Evolutionary conservation across 2,329 filamentous ascomycete species (phyloP).

Genomic region (Claviceps lovelessii): DNA sequence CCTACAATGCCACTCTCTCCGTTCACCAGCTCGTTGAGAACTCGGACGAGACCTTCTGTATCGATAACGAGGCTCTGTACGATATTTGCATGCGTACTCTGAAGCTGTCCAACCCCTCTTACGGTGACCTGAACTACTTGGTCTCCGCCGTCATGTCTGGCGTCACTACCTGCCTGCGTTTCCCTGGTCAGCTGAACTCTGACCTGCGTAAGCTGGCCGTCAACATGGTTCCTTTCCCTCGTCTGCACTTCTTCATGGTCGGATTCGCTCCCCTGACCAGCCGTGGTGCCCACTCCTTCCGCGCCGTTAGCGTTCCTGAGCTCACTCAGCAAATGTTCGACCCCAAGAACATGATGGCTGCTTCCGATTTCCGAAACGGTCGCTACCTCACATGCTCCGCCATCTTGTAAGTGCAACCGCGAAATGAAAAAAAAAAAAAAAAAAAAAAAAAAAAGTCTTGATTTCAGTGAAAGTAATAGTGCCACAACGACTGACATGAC

Average conservation of each 20-base stretch:
- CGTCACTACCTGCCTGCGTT: slow-evolving; percentile 94
- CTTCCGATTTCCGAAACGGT: slow-evolving; percentile 97
- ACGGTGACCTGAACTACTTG: slow-evolving; percentile 97
- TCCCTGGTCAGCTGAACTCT: slow-evolving; percentile 99
- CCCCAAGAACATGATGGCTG: slow-evolving; percentile 99
- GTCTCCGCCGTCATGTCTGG: slow-evolving; percentile 99
- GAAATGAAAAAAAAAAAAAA: slow-evolving; percentile 29
- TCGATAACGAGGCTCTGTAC: slow-evolving; percentile 99
- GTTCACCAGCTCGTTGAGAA: slow-evolving; percentile 99
- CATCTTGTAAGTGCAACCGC: slow-evolving; percentile 48
- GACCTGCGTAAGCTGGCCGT: slow-evolving; percentile 98
- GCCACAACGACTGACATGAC: slow-evolving; percentile 97
- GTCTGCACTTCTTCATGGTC: slow-evolving; percentile 99
- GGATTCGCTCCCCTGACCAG: slow-evolving; percentile 97
- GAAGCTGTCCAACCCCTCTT: slow-evolving; percentile 96
- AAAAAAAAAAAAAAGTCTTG: no score
- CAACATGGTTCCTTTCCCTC: slow-evolving; percentile 99
- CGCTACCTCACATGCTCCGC: slow-evolving; percentile 98
- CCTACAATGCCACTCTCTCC: slow-evolving; percentile 98
- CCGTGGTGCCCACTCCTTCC: slow-evolving; percentile 74
- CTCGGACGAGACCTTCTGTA: slow-evolving; percentile 99
- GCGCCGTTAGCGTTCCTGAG: slow-evolving; percentile 90
- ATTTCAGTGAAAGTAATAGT: slow-evolving; percentile 41
- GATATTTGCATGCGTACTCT: slow-evolving; percentile 99
- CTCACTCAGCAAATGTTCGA: slow-evolving; percentile 99